Evolutionary conservation across 1,284 basidiomycete genomes (phyloP).

Genomic region (Fomitopsis palustris): DNA sequence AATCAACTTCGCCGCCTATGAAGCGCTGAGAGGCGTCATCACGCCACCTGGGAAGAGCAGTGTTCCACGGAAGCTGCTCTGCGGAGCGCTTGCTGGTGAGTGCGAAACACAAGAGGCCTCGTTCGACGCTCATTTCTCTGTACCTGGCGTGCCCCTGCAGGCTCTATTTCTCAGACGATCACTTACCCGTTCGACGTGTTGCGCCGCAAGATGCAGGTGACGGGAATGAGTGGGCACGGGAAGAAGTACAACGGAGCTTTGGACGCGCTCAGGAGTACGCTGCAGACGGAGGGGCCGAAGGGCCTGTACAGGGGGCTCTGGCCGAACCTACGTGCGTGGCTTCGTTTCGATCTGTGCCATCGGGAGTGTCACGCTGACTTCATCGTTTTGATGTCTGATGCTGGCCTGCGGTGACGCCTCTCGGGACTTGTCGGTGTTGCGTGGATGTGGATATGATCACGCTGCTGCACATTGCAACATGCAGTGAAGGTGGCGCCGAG

Average conservation of each 20-base stretch:
- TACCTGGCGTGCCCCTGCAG: conserved; percentile 30
- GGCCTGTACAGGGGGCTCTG: conserved; percentile 87
- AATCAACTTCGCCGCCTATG: conserved; percentile 82
- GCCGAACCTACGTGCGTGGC: conserved; percentile 83
- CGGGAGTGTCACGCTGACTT: conserved; percentile 1
- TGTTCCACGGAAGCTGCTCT: conserved; percentile 60
- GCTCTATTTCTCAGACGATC: conserved; percentile 86
- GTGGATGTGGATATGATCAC: conserved; percentile 9
- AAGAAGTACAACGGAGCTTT: conserved; percentile 76
- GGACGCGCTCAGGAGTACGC: conserved; percentile 70
- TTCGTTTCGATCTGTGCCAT: neutral
- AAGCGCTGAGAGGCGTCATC: conserved; percentile 65
- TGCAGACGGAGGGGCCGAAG: conserved; percentile 69
- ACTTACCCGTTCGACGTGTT: conserved; percentile 97
- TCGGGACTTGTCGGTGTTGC: neutral
- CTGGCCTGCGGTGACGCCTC: neutral
- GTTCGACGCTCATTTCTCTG: neutral
- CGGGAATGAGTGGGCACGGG: conserved; percentile 73
- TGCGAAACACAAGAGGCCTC: conserved; percentile 4
- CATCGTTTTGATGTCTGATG: neutral
- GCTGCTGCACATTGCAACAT: conserved; percentile 5
- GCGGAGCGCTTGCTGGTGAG: conserved; percentile 75
- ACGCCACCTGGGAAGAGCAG: conserved; percentile 75
- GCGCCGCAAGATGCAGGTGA: conserved; percentile 93
- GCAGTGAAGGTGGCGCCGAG: conserved; percentile 88